These are phyloP conservation scores for Biancaea sappan DNA, from an alignment of 306 rosid species.

Conservation along the genomic window DNA sequence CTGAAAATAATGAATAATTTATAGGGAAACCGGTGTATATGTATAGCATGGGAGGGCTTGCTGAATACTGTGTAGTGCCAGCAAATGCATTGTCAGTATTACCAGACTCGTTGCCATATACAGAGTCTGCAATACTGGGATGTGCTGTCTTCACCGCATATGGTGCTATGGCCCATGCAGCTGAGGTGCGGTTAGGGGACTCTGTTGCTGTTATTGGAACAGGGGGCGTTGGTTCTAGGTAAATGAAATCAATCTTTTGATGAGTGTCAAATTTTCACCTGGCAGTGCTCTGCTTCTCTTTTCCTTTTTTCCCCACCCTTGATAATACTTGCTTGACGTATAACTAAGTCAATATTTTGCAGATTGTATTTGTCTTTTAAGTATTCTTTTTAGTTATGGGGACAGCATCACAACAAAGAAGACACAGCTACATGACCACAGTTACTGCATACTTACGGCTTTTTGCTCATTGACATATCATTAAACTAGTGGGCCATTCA, in stretches of 20 bases:
- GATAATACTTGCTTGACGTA: constrained; percentile 26
- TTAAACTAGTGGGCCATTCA: background rate
- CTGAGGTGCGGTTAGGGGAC: constrained; percentile 91
- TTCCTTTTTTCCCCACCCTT: background rate
- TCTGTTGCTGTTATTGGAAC: constrained; percentile 91
- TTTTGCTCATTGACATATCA: background rate
- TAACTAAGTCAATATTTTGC: background rate
- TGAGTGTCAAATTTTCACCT: constrained; percentile 16
- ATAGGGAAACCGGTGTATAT: constrained; percentile 83
- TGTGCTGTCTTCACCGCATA: constrained; percentile 99
- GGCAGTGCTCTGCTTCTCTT: background rate
- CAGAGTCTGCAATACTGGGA: constrained; percentile 90
- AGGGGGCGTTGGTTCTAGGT: constrained; percentile 99
- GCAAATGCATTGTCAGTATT: constrained; percentile 74
- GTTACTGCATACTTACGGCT: background rate
- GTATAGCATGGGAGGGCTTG: constrained; percentile 99
- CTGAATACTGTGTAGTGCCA: constrained; percentile 95
- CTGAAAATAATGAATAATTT: constrained; percentile 37
- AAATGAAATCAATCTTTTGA: constrained; percentile 24
- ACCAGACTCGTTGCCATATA: constrained; percentile 77
- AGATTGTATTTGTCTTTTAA: constrained; percentile 16
- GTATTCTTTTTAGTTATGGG: background rate
- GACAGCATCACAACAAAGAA: constrained; percentile 25
- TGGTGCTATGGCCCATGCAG: constrained; percentile 99
- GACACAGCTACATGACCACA: background rate